Base-by-base conservation (phyloP, 1,284 basidiomycete genomes). In the Meripilus lineatus region DNA sequence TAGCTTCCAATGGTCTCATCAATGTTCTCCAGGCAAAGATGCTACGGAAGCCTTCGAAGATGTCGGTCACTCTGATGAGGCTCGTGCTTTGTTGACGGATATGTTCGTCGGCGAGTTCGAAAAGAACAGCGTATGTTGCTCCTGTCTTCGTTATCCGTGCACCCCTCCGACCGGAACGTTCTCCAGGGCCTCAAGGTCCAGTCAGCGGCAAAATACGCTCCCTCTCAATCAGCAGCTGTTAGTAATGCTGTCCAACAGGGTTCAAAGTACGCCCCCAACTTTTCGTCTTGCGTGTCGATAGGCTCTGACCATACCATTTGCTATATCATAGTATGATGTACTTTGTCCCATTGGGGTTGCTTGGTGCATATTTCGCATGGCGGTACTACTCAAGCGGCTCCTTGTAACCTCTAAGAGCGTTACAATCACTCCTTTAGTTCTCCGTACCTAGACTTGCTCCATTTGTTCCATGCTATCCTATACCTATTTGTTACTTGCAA, bases 1-100 rank as follows among this genome's bases (percentile, higher is more conserved):
- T n/a, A n/a, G n/a, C n/a, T n/a, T n/a, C n/a, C n/a, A n/a, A n/a
- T n/a, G n/a, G n/a, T n/a, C n/a, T n/a, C n/a, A n/a, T n/a, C n/a
- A n/a, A n/a, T n/a, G n/a, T 45, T 48, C 24, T 51, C 17, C 58
- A 89, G 88, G 86, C 57, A 84, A 87, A 63, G 94, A 99, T 66
- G 93, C 93, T 22, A 96, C 95, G 34, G 96, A 99, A 65, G 93
- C 95, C 10, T 99, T 99, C 61, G 96, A 99, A 71, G 96, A 99
- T 65, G 94, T 99, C 38, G 95, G 96, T 35, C 95, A 99, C 78
- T 98, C 94, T 14, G 96, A 99, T 61, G 96, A 99, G 68, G 96
- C 95, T 14, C 84, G 95, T 48, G 84, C 75, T n/a, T 78, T 96
- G 51, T 77, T 99, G 46, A 77, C 80, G 49, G 79, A 68, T 57